These are phyloP conservation scores for Spergularia marina DNA, from an alignment of 148 eudicot species.

Conservation along the genomic window DNA sequence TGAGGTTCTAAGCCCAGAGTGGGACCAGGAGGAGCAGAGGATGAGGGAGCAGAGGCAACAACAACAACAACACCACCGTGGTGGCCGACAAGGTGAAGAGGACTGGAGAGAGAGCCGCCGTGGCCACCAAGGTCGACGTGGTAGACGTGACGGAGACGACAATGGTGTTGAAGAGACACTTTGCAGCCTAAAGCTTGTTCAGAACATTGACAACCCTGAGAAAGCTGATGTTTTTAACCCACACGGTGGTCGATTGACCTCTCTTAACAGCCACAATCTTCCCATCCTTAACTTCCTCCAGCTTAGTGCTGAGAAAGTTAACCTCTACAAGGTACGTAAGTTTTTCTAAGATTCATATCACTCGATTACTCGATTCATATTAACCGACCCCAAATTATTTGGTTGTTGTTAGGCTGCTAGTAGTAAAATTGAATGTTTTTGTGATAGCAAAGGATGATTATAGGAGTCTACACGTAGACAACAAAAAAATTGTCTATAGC, in stretches of 20 bases:
- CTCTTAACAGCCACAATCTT: slow-evolving; percentile 42
- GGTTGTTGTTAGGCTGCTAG: too few species aligned
- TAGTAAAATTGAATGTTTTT: too few species aligned
- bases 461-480: too few species aligned
- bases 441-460: too few species aligned
- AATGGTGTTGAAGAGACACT: slow-evolving; percentile 45
- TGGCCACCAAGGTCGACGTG: neutral
- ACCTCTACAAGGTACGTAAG: slow-evolving; percentile 44
- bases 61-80: neutral
- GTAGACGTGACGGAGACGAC: neutral
- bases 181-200: slow-evolving; percentile 33
- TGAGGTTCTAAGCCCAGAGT: slow-evolving; percentile 29
- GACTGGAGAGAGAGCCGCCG: neutral
- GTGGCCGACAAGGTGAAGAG: slow-evolving; percentile 6
- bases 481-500: too few species aligned
- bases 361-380: too few species aligned
- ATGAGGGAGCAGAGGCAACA: too few species aligned
- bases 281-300: slow-evolving; percentile 50
- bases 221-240: slow-evolving; percentile 57
- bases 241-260: slow-evolving; percentile 52
- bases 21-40: slow-evolving; percentile 4
- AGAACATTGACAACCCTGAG: slow-evolving; percentile 34
- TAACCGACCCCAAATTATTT: too few species aligned
- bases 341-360: too few species aligned
- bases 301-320: slow-evolving; percentile 50